Evolutionary conservation across 345 rosid genomes (phyloP), one percentile per base, ranked within the genome.

Genomic region (Heritiera littoralis): DNA sequence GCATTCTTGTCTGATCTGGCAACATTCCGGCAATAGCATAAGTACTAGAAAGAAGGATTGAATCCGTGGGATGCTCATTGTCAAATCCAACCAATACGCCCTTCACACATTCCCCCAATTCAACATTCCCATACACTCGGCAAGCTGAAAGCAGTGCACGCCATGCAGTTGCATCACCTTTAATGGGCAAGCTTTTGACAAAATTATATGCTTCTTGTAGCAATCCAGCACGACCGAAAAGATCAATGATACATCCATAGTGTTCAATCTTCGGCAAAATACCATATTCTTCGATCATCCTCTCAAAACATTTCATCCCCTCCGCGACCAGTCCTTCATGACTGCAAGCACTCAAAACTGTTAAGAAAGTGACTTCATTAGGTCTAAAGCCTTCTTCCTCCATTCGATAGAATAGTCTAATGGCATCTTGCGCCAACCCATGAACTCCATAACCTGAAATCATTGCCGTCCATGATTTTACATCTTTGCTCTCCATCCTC

Each of bases 61-160:
- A 66, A 86, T 92, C 92, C 46, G 92, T 80, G 1, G 92, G 92
- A 73, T 86, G 90, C 74, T 51, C 73, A 77, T 86, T 80, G 66
- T 58, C 85, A 48, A 85, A 80, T 78, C 88, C 90, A 49, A 46
- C 81, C 83, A 90, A 82, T 60, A 80, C 78, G n/a, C 64, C 83
- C 61, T 78, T 81, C 78, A 81, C 92, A 7, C 17, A 11, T 79
- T 82, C 88, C 23, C 91, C 94, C 59, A 90, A 60, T 63, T 79
- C 83, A 73, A 81, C 79, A 78, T 90, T 83, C 55, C 94, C 92
- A 70, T 86, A 83, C 17, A 90, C 86, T 76, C 94, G 81, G 81
- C 93, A 90, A 80, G 92, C 92, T 56, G 92, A 89, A 55, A 90
- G 89, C 82, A 92, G 52, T 32, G 92, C 80, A 66, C 94, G 91